A percentile compares a stretch with the other conserved stretches of the same genome.
These are phyloP conservation scores for Russula griseocarnosa DNA, from an alignment of 768 basidiomycete species.

Conservation along the genomic window DNA sequence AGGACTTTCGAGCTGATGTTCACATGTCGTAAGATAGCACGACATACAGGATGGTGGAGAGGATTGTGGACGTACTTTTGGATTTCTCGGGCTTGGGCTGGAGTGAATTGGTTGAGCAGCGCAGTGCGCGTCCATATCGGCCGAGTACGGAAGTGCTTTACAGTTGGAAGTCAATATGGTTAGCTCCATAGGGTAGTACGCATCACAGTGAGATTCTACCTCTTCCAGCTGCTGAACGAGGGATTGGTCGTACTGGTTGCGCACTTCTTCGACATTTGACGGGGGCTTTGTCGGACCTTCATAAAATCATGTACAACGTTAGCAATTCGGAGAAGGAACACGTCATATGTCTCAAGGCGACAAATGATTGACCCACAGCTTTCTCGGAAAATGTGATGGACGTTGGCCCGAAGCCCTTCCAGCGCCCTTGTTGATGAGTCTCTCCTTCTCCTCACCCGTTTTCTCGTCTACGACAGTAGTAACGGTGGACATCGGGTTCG, in stretches of 20 bases:
- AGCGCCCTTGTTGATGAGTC: constrained; percentile 82
- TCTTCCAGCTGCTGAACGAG: constrained; percentile 53
- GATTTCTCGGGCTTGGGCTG: constrained; percentile 64
- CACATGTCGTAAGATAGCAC: not conserved
- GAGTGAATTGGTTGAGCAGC: constrained; percentile 74
- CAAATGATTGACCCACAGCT: constrained; percentile 38
- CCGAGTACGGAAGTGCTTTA: constrained; percentile 64
- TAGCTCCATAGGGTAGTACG: not conserved
- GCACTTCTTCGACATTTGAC: constrained; percentile 55
- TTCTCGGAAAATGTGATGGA: constrained; percentile 64
- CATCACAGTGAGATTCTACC: constrained; percentile 36
- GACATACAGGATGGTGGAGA: not conserved
- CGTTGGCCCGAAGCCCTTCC: constrained; percentile 77
- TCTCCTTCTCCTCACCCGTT: constrained; percentile 76
- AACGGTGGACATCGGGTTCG: constrained; percentile 68
- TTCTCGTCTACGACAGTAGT: constrained; percentile 64
- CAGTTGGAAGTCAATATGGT: not conserved
- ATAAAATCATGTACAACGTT: not conserved
- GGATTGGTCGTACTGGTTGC: constrained; percentile 49
- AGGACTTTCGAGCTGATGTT: constrained; percentile 68
- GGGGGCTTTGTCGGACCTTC: constrained; percentile 51
- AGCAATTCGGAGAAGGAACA: constrained; percentile 36
- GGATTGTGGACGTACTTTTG: constrained; percentile 53
- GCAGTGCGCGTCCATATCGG: constrained; percentile 90
- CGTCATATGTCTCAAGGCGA: constrained; percentile 14